Evolutionary conservation across 2,329 filamentous ascomycete genomes (phyloP), one percentile per base, ranked within the genome.

Genomic region (Lachnum nothofagi): DNA sequence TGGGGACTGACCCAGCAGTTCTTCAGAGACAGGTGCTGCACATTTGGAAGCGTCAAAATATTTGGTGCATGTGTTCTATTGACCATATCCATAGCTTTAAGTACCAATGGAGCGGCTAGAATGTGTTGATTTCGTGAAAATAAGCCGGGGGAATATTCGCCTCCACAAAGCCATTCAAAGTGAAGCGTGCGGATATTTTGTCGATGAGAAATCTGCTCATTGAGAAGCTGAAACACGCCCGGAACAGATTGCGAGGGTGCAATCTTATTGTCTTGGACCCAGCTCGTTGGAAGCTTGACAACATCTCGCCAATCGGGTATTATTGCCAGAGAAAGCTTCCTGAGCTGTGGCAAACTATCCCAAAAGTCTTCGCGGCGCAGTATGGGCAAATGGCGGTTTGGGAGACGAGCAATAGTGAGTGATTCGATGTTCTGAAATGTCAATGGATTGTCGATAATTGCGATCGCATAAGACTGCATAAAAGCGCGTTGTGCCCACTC

Each of bases 401-500:
- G 82, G 12, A 88, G 70, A 45, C 81, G 80, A 42, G 82, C 77
- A 43, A 88, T 74, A 27, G 77, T 83, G 35, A 88, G 63, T 5
- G 74, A 79, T 19, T 75, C 76, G 37, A 88, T 71, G 5, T 71
- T 65, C 6, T 60, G 51, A 55, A 86, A 85, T 1, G 70, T 73
- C 4, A 60, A 55, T 4, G 70, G 68, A 51, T 83, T 84, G 58
- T 86, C 80, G 20, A 82, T 77, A 37, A 86, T 65, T 1, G 80
- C 77, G 41, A 86, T 75, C 55, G 82, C 76, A 56, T 83, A 87
- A 1, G 83, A 84, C 42, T 82, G 78, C 40, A 87, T 71, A 61
- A 87, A 83, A 16, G 82, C 83, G 45, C 78, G 72, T 55, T 87
- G 82, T 5, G 82, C 82, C 80, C 83, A 86, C 44, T 82, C 77